phyloP scores from a whole-genome alignment of 208 protist genomes.

The Porcisia hertigi region DNA sequence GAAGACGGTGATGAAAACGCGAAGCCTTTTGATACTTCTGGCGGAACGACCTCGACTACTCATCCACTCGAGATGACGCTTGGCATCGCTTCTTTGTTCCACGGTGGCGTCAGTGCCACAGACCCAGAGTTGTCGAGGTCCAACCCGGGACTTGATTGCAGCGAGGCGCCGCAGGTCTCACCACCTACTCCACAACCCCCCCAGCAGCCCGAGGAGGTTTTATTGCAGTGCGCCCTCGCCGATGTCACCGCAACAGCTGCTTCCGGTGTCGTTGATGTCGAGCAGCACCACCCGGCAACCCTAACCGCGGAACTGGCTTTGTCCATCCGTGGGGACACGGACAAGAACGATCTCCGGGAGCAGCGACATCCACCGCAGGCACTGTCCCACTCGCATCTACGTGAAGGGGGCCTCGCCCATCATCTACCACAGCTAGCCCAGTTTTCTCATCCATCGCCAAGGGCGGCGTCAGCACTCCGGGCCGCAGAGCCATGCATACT shows the following conservation, averaged over 20 bases:
- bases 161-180: background rate
- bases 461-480: background rate
- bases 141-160: background rate
- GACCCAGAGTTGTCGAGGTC: background rate
- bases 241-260: background rate
- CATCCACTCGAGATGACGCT: background rate
- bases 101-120: conserved; percentile 1
- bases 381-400: background rate
- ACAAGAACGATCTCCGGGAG: background rate
- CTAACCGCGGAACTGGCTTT: background rate
- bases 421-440: background rate
- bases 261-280: background rate
- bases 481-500: background rate
- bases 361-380: background rate
- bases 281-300: background rate
- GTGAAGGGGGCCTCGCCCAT: background rate
- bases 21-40: background rate
- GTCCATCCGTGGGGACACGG: background rate
- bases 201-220: background rate
- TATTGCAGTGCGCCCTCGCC: background rate
- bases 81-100: background rate
- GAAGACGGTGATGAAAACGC: background rate
- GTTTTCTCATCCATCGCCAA: background rate
- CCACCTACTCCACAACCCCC: background rate
- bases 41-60: background rate